phyloP scores from a whole-genome alignment of 1,139 yeast species.

The Kodamaea arcana region DNA sequence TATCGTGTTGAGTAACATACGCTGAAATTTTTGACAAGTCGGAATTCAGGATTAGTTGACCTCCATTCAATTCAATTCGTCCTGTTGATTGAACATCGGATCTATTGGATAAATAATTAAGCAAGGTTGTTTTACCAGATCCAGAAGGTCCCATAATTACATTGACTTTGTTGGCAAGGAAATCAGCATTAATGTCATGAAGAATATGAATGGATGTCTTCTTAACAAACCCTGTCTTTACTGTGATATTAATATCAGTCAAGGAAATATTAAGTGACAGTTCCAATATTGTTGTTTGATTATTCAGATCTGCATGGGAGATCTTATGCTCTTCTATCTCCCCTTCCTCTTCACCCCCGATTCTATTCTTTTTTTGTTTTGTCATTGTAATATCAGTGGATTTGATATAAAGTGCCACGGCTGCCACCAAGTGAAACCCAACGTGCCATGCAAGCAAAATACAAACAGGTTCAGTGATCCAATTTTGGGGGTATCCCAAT shows the following conservation, averaged over 20 bases:
- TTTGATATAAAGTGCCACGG: constrained; percentile 39
- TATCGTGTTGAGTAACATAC: constrained; percentile 23
- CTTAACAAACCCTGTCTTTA: constrained; percentile 1
- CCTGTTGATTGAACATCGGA: constrained; percentile 14
- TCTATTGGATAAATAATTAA: constrained; percentile 18
- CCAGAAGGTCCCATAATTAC: constrained; percentile 29
- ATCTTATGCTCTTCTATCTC: constrained; percentile 3
- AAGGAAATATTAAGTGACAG: constrained; percentile 3
- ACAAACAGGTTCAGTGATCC: constrained; percentile 67
- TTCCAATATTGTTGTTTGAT: constrained; percentile 1
- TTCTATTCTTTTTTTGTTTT: constrained; percentile 32
- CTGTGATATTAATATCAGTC: constrained; percentile 2
- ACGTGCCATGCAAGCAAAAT: constrained; percentile 58
- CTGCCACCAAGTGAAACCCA: constrained; percentile 51
- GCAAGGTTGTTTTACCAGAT: constrained; percentile 23
- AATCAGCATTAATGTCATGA: constrained; percentile 15
- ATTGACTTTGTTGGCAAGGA: constrained; percentile 17
- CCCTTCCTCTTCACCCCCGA: constrained; percentile 28
- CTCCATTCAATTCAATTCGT: constrained; percentile 12
- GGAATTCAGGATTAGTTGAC: constrained; percentile 11
- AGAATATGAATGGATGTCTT: constrained; percentile 11
- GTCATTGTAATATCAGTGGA: constrained; percentile 56
- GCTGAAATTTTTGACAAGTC: constrained; percentile 18
- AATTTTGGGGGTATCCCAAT: constrained; percentile 60
- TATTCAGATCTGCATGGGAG: constrained; percentile 3